Percentiles rank a stretch among this genome's conserved stretches.
phyloP scores from a whole-genome alignment of 1,284 basidiomycete genomes.

The Vanrija sp. region DNA sequence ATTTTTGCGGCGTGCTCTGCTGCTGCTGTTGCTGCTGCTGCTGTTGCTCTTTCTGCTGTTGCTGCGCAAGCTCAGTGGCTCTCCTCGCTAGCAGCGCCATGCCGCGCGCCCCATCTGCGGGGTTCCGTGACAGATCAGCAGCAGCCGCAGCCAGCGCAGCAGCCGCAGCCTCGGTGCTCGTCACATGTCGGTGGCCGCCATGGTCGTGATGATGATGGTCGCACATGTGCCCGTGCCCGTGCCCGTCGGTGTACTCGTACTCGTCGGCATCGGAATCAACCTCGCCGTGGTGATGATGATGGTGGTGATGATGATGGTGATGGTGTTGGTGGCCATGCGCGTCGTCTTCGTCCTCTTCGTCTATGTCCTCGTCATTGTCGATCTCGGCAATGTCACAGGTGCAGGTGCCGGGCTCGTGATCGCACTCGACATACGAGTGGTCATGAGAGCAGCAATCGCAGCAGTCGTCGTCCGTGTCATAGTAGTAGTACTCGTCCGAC shows the following conservation, averaged over 20 bases:
- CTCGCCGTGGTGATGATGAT: constrained; percentile 21
- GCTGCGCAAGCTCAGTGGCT: neutral
- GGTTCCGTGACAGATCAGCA: neutral
- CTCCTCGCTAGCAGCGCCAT: too few species aligned
- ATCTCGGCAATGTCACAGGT: constrained; percentile 13
- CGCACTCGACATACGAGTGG: constrained; percentile 18
- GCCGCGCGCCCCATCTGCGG: neutral
- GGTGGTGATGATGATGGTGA: constrained; percentile 13
- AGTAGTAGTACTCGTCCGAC: constrained; percentile 34
- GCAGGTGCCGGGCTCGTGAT: constrained; percentile 17
- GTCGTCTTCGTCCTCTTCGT: constrained; percentile 12
- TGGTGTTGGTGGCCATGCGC: constrained; percentile 15
- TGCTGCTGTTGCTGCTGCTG: neutral
- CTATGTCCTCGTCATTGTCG: constrained; percentile 12
- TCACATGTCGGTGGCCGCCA: too few species aligned
- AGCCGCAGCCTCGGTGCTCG: too few species aligned
- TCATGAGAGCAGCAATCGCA: constrained; percentile 30
- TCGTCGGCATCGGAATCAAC: constrained; percentile 22
- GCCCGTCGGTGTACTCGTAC: constrained; percentile 12
- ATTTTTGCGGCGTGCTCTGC: constrained; percentile 3
- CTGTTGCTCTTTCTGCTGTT: neutral
- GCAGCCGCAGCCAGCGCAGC: too few species aligned
- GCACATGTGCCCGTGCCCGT: neutral
- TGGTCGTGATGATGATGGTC: constrained; percentile 5
- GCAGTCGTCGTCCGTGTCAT: constrained; percentile 29